Base-by-base conservation (phyloP, 2,329 filamentous ascomycete genomes). In the Neonectria punicea region DNA sequence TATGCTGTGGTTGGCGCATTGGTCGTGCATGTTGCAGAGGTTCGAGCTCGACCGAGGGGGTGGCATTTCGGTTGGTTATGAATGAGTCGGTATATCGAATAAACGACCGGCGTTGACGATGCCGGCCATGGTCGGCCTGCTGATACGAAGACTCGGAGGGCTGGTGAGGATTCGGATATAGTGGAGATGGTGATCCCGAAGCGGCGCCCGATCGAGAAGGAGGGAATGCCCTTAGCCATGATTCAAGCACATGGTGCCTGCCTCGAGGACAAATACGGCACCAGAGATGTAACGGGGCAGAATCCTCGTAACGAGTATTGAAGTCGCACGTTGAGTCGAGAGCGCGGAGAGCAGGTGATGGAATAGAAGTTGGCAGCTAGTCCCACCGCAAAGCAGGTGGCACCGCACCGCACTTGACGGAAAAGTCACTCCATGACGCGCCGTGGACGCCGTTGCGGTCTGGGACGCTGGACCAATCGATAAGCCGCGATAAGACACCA, bases 401-500 rank as follows among this genome's bases (percentile, higher is more conserved):
- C 32, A 39, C 18, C 44, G 44, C 50, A 39, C 53, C 44, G 44
- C 50, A 39, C 53, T 61, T 53, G 55, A 60, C 49, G 60, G 68
- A 76, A 77, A 77, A 77, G 73, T 74, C 72, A 72, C 60, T 78
- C 73, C 77, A 80, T 80, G 79, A 80, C 79, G 79, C 79, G 78
- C 75, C 70, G 69, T 67, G 67, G 67, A 78, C 79, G 78, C 75
- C 70, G 70, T 67, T 67, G 67, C 61, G 51, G 58, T 56, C 58
- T 32, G 25, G 34, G 32, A 32, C 44, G 44, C 22, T 64, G 54
- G 62, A 36, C 79, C 77, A 80, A 80, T 79, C 65, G 79, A 81
- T 81, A 80, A 78, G 78, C 67, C 5, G n/a, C 68, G 80, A 81
- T 81, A 81, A 77, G 71, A 63, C 70, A 78, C 76, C 77, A 80